Evolutionary conservation across 176 grass and related monocot species (phyloP), one percentile per base, ranked within the genome.

Genomic region (Alloteropsis semialata): DNA sequence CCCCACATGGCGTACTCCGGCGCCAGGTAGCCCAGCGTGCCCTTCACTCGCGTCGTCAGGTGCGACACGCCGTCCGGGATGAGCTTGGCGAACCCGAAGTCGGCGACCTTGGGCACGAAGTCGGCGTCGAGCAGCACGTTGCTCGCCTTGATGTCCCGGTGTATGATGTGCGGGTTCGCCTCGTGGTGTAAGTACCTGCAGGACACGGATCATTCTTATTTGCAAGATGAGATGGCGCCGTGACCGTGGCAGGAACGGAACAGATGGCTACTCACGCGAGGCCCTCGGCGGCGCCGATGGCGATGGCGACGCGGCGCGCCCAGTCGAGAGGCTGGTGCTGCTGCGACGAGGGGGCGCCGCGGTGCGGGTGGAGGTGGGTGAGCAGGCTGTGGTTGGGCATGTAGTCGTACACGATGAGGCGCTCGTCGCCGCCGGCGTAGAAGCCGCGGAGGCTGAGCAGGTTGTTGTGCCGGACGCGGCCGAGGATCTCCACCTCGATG

Each of bases 1-100:
- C 93, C 93, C 84, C 77, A 95, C 93, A 92, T 92, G 77, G 93
- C 93, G 53, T 95, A 95, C 82, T 95, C 90, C 56, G 87, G 85
- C 13, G 93, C 90, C 39, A 90, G 93, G 89, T 95, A 92, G 6
- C 93, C 90, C 8, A 95, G 74, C 18, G 90, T 95, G 36, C 90
- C 93, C 87, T 95, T 95, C 62, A 92, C 93, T 10, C 90, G 55
- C 48, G 93, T 95, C 45, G 93, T 95, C 73, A 94, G 87, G 85
- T 94, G 90, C n/a, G 81, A 86, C 44, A 90, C 90, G 44, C 93
- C 93, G 19, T 92, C 87, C n/a, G 90, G 90, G 42, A 92, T 86
- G 64, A 95, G 93, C 84, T 89, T 92, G 61, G 93, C 90, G 77
- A 95, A 92, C 15, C 90, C 93, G 75, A 92, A 92, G 68, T 90